These are phyloP conservation scores for Panus rudis DNA, from an alignment of 768 basidiomycete genomes.

Conservation along the genomic window DNA sequence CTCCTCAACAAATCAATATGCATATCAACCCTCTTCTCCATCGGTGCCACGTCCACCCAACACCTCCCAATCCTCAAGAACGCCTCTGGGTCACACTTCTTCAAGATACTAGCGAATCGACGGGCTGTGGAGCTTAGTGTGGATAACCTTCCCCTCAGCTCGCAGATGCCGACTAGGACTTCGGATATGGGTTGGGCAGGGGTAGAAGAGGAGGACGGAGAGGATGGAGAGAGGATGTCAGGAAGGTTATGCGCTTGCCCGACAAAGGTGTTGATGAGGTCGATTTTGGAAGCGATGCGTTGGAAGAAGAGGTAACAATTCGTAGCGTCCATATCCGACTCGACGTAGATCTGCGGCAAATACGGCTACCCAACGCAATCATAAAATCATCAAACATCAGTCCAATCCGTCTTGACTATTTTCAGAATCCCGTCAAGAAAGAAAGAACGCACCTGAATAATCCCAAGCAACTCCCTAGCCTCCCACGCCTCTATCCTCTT, in stretches of 20 bases:
- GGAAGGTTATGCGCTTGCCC: slow-evolving; percentile 81
- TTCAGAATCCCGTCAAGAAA: neutral
- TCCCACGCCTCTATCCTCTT: slow-evolving; percentile 80
- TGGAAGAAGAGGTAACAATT: slow-evolving; percentile 91
- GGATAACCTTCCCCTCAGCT: slow-evolving; percentile 84
- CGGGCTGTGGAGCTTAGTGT: slow-evolving; percentile 79
- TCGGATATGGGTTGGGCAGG: slow-evolving; percentile 80
- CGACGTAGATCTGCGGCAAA: slow-evolving; percentile 83
- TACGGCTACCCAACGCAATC: slow-evolving; percentile 54
- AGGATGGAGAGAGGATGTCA: slow-evolving; percentile 76
- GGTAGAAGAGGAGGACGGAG: too few relatives aligned
- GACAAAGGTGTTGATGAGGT: slow-evolving; percentile 77
- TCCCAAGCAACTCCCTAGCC: slow-evolving; percentile 68
- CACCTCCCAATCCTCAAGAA: slow-evolving; percentile 84
- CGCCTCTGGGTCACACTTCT: slow-evolving; percentile 72
- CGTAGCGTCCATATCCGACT: slow-evolving; percentile 84
- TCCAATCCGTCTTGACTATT: too few relatives aligned
- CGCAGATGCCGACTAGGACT: slow-evolving; percentile 87
- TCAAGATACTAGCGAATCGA: slow-evolving; percentile 81
- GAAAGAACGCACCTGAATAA: slow-evolving; percentile 59
- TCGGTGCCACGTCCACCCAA: slow-evolving; percentile 74
- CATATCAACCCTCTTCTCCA: slow-evolving; percentile 90
- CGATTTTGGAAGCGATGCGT: slow-evolving; percentile 78
- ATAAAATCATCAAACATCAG: slow-evolving; percentile 2
- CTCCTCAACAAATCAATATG: slow-evolving; percentile 78